Evolutionary conservation across 208 protist genomes (phyloP), one percentile per base, ranked within the genome.

Genomic region (Ichthyophonus hoferi): DNA sequence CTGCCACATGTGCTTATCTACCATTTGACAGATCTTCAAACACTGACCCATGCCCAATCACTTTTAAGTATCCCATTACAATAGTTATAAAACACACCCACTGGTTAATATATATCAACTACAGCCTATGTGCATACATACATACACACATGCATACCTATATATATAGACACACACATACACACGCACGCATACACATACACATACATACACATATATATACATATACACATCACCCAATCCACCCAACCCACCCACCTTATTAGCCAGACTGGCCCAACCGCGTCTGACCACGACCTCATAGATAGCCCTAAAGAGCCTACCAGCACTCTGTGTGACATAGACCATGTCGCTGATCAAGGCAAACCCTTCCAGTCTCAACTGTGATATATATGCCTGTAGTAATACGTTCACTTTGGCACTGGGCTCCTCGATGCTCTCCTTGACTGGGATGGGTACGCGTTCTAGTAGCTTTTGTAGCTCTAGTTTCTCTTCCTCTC

Each of bases 261-360:
- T 95, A 2, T 96, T 92, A 12, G 98, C 95, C 0, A 98, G 95
- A 83, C 95, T 94, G n/a, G 98, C 97, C 95, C 97, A 99, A 43
- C 98, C 97, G 77, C 96, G 94, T 40, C 97, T 94, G 14, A 99
- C 86, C 40, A 94, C 94, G 67, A 99, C 98, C 90, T 99, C 98
- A 92, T 97, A 99, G 12, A 98, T 86, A 39, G 95, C 95, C 42
- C 96, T 85, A 39, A 96, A 87, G 0, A 97, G 83, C 14, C 79
- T 58, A 17, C 79, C 84, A 3, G 85, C 88, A 14, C 93, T 97
- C 92, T 99, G 98, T 50, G 97, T 98, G 79, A 99, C 95, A 93
- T 99, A 99, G n/a, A 98, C 96, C 93, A 99, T 98, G 94, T 99
- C 99, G 31, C 98, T 95, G 89, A 98, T 94, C 50, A 99, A 94